Evolutionary conservation across 2,329 filamentous ascomycete genomes (phyloP).

Genomic region (Xylaria hypoxylon): DNA sequence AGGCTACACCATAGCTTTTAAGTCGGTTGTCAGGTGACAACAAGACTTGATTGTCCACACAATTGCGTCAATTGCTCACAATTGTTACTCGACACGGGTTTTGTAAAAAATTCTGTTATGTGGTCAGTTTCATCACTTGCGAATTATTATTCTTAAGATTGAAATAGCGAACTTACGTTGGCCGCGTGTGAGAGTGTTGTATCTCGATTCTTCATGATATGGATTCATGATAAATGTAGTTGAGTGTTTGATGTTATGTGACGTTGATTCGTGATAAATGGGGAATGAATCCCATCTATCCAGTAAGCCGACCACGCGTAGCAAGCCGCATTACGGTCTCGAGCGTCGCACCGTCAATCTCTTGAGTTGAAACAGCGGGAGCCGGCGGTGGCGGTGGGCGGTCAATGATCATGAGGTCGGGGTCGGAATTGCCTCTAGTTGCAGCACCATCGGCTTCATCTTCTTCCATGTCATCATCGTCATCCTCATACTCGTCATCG

Average conservation of each 20-base stretch:
- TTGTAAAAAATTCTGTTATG: not conserved
- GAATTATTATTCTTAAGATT: not conserved
- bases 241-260: not conserved
- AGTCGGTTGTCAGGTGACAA: not conserved
- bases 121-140: not conserved
- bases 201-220: not conserved
- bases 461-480: constrained; percentile 62
- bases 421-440: constrained; percentile 36
- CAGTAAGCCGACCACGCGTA: constrained; percentile 19
- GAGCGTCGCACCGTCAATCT: constrained; percentile 44
- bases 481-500: constrained; percentile 67
- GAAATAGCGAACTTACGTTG: not conserved
- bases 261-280: not conserved
- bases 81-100: not conserved
- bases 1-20: not conserved
- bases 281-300: not conserved
- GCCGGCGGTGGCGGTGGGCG: constrained; percentile 48
- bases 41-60: not conserved
- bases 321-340: constrained; percentile 47
- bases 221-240: not conserved
- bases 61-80: not conserved
- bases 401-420: constrained; percentile 51
- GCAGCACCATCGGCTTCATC: constrained; percentile 44
- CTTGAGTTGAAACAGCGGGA: constrained; percentile 43
- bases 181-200: not conserved